Conservation (phyloP, 1,284 basidiomycete species). For the Papiliotrema flavescens region DNA sequence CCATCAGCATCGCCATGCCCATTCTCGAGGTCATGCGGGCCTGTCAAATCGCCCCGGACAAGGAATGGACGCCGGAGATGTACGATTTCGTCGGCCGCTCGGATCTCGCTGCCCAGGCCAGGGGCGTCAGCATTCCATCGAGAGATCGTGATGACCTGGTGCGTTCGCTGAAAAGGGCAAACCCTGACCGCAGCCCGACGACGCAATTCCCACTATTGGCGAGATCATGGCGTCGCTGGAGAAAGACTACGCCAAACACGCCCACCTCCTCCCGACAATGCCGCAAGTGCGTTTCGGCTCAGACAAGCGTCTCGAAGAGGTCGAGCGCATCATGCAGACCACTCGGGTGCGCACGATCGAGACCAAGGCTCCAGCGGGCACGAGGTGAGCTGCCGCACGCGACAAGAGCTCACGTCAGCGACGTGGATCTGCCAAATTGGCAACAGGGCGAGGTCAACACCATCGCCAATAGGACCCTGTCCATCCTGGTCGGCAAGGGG, state of each 20-base stretch:
- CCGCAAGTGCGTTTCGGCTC: slow-evolving; percentile 77
- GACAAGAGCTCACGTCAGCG: slow-evolving; percentile 11
- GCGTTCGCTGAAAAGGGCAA: slow-evolving; percentile 3
- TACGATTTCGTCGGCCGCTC: slow-evolving; percentile 74
- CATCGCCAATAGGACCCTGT: slow-evolving; percentile 77
- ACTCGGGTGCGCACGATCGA: slow-evolving; percentile 64
- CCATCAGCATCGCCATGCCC: slow-evolving; percentile 72
- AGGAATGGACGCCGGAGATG: slow-evolving; percentile 65
- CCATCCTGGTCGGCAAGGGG: slow-evolving; percentile 78
- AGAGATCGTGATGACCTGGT: slow-evolving; percentile 14
- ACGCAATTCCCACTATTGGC: slow-evolving; percentile 19
- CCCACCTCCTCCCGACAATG: slow-evolving; percentile 11
- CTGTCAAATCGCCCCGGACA: slow-evolving; percentile 71
- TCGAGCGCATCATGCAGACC: slow-evolving; percentile 79
- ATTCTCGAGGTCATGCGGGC: slow-evolving; percentile 75
- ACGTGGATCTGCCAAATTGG: slow-evolving; percentile 51
- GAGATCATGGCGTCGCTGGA: slow-evolving; percentile 9
- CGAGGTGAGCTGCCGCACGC: slow-evolving; percentile 55
- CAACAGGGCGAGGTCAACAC: slow-evolving; percentile 73
- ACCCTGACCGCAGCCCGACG: slow-evolving; percentile 5
- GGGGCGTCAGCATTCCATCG: slow-evolving; percentile 4
- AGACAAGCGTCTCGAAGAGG: slow-evolving; percentile 80
- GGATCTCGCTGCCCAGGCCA: slow-evolving; percentile 57
- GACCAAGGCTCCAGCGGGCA: slow-evolving; percentile 64
- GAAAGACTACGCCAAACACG: slow-evolving; percentile 1